Base-by-base conservation (phyloP, 2,329 filamentous ascomycete species). In the Colletotrichum viniferum region DNA sequence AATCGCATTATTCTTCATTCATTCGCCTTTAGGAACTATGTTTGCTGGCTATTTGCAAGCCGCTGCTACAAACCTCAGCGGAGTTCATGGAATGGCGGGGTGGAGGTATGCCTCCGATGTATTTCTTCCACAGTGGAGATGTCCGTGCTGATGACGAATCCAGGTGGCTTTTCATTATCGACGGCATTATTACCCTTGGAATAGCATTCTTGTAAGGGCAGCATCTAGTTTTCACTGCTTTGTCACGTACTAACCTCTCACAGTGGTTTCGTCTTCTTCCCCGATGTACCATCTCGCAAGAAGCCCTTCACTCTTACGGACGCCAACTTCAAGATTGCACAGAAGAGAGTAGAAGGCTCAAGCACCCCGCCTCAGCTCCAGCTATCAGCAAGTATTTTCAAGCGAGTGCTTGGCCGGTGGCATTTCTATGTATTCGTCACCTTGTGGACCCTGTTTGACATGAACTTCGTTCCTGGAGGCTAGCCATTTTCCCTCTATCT, bases 191-290 rank as follows among this genome's bases (percentile, higher is more conserved):
- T 26, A 56, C 52, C 52, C 52, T 56, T 14, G 52, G 52, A 24
- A 56, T 56, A 8, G 52, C 52, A 24, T 28, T 56, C 14, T 56
- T 56, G 52, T 56, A 26, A 56, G 52, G 7, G 21, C 21, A 56
- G 38, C 38, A n/a, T 43, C 38, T 43, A 8, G 10, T 3, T n/a
- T 43, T n/a, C 4, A 18, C 38, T n/a, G 5, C 9, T n/a, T 10
- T 43, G 9, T 43, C 38, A 43, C 2, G 18, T 43, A n/a, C 82
- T 88, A 0, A 87, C 91, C 13, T 88, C 88, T 0, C 75, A 90
- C 4, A 81, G 89, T 52, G 87, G 86, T 13, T 85, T 85, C 62
- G 79, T 81, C 14, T 71, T 78, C 24, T 82, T 81, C 24, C 81
- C 79, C 1, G 80, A 82, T 36, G 79, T 80, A 2, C 81, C 81